phyloP scores from a whole-genome alignment of 139 green algal genomes.

The Coelastrella sp. region DNA sequence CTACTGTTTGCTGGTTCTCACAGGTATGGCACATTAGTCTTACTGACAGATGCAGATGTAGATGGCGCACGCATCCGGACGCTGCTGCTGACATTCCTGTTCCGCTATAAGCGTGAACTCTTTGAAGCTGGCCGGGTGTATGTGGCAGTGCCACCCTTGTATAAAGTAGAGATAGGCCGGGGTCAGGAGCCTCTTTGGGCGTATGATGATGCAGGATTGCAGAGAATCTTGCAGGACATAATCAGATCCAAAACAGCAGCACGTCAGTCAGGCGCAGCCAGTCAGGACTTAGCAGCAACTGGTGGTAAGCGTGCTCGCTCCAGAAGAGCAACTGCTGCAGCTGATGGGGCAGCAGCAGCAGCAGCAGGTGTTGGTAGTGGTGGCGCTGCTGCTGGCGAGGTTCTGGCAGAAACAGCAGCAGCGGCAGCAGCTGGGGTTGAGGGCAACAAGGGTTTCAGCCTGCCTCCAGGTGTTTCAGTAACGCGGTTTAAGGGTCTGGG shows the following conservation, averaged over 20 bases:
- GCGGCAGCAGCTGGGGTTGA: conserved; percentile 1
- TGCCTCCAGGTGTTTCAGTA: conserved; percentile 57
- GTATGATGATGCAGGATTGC: conserved; percentile 84
- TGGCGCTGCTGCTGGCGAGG: not conserved
- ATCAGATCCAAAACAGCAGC: not conserved
- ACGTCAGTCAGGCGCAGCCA: conserved; percentile 69
- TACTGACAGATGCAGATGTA: conserved; percentile 99
- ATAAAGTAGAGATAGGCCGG: conserved; percentile 67
- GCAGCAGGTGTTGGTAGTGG: not conserved
- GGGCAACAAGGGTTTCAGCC: not conserved
- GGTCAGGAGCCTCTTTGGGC: conserved; percentile 66
- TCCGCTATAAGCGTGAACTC: conserved; percentile 87
- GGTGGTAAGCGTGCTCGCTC: not conserved
- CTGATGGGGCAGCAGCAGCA: conserved; percentile 48
- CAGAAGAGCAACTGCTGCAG: not conserved
- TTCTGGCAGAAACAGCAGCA: not conserved
- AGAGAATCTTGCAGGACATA: conserved; percentile 46
- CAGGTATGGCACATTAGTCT: conserved; percentile 89
- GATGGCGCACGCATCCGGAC: conserved; percentile 98
- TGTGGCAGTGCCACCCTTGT: conserved; percentile 96
- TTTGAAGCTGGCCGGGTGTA: conserved; percentile 93
- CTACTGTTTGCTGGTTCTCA: conserved; percentile 48
- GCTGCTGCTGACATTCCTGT: conserved; percentile 98
- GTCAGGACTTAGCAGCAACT: conserved; percentile 63
- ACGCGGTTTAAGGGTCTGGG: conserved; percentile 98